Evolutionary conservation across 163 green algal genomes (phyloP).

Genomic region (Scenedesmus sp.): DNA sequence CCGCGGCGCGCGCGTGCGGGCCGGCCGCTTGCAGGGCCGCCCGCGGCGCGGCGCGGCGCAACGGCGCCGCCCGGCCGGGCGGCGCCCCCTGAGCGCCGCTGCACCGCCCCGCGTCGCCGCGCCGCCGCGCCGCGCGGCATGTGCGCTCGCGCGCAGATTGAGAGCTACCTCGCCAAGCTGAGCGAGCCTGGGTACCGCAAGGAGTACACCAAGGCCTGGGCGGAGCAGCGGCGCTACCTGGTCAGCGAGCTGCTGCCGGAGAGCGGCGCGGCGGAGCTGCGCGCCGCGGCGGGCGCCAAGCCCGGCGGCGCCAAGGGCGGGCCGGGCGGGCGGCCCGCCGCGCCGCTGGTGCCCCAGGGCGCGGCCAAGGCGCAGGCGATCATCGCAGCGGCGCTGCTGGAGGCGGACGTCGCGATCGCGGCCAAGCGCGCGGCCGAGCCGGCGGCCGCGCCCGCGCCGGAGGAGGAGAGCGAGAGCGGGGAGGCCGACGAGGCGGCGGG

Average conservation of each 20-base stretch:
- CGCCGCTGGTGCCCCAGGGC: conserved; percentile 32
- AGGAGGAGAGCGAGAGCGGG: not conserved
- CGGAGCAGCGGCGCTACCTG: conserved; percentile 57
- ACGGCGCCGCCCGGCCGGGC: no score
- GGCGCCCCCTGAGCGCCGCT: no score
- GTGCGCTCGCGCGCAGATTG: conserved; percentile 47
- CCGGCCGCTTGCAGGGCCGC: not conserved
- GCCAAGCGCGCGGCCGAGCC: conserved; percentile 25
- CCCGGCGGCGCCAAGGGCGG: conserved; percentile 8
- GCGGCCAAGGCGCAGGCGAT: conserved; percentile 38
- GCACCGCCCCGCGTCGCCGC: no score
- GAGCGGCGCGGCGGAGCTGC: not conserved
- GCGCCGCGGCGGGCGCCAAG: not conserved
- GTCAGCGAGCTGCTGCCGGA: conserved; percentile 65
- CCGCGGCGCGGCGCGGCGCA: not conserved
- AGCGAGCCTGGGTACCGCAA: conserved; percentile 52
- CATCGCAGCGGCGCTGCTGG: conserved; percentile 38
- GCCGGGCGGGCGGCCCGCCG: not conserved
- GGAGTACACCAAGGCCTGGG: conserved; percentile 65
- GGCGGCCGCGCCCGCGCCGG: not conserved
- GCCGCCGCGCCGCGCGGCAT: conserved; percentile 5
- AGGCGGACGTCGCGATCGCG: conserved; percentile 22
- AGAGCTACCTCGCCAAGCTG: conserved; percentile 51
- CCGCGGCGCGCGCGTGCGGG: not conserved
- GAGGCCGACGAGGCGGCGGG: not conserved